Base-by-base conservation (phyloP, 2,329 filamentous ascomycete genomes). In the Claviceps maximensis region DNA sequence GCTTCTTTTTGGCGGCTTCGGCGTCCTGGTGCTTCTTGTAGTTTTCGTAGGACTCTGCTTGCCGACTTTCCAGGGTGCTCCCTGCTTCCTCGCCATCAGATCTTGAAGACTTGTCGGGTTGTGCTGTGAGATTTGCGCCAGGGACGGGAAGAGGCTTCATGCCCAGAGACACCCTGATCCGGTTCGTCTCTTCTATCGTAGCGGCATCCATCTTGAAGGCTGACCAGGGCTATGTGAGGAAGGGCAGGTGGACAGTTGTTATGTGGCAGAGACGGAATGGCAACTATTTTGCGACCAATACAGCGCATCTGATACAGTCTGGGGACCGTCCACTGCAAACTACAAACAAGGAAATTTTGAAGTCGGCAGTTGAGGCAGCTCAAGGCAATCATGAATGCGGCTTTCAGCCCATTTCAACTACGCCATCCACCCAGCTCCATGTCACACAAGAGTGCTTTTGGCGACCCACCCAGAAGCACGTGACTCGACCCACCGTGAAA, bases 151-250 rank as follows among this genome's bases (percentile, higher is more conserved):
- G 74, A 27, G 89, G 90, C 65, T 91, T 88, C 75, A 96, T 82
- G 64, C 91, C 91, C 72, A 96, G 82, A 49, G 89, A 88, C 61
- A 84, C 77, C 62, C 91, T 89, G 63, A 96, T 85, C 65, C 90
- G 87, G 73, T 97, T 97, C 59, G 88, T 89, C 76, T 96, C 89
- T 69, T 94, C 87, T 65, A 97, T 90, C 29, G 86, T 84, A 46
- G 87, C 80, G 61, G 82, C 74, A 67, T 84, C 80, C 74, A 82
- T 82, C 46, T 49, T 55, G 50, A 8, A 13, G 23, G 2, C 36
- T 15, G 25, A 21, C 8, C 19, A 21, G n/a, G 29, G 17, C 17
- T 7, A 38, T 21, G 31, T 41, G 17, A 27, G 3, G 17, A 33
- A 31, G 27, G 31, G n/a, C n/a, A n/a, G n/a, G n/a, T n/a, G n/a